Percentiles rank a stretch among this genome's conserved stretches.
Conservation (phyloP, 2,329 filamentous ascomycete species). For the Clarireedia monteithiana region DNA sequence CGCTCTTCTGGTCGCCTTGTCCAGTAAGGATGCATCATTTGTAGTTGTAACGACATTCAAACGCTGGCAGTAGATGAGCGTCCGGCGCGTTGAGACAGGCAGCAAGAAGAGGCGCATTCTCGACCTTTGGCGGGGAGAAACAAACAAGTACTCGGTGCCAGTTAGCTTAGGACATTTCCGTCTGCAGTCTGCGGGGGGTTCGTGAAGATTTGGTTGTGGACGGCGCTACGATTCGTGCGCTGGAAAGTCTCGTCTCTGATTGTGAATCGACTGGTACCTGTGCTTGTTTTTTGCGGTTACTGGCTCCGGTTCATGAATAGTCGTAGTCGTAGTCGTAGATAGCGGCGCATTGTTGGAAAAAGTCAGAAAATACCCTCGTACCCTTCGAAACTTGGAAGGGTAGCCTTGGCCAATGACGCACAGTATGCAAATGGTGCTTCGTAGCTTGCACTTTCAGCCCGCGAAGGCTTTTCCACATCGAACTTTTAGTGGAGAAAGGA, state of each 20-base stretch:
- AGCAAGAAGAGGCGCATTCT: slow-evolving; percentile 88
- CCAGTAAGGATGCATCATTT: slow-evolving; percentile 48
- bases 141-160: neutral
- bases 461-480: too few species aligned
- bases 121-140: neutral
- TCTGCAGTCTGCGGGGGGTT: neutral
- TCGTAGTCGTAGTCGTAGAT: too few species aligned
- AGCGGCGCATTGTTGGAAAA: too few species aligned
- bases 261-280: too few species aligned
- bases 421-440: too few species aligned
- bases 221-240: neutral
- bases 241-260: neutral
- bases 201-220: neutral
- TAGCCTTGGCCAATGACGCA: too few species aligned
- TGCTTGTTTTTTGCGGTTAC: too few species aligned
- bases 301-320: too few species aligned
- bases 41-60: slow-evolving; percentile 46
- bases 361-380: too few species aligned
- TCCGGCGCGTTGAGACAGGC: slow-evolving; percentile 83
- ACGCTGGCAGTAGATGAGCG: slow-evolving; percentile 85
- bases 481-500: too few species aligned
- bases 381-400: too few species aligned
- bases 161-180: neutral
- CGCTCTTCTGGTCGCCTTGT: slow-evolving; percentile 63
- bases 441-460: too few species aligned